Conservation (phyloP, 192 early-diverging fungal genomes). For the Cetraspora pellucida region DNA sequence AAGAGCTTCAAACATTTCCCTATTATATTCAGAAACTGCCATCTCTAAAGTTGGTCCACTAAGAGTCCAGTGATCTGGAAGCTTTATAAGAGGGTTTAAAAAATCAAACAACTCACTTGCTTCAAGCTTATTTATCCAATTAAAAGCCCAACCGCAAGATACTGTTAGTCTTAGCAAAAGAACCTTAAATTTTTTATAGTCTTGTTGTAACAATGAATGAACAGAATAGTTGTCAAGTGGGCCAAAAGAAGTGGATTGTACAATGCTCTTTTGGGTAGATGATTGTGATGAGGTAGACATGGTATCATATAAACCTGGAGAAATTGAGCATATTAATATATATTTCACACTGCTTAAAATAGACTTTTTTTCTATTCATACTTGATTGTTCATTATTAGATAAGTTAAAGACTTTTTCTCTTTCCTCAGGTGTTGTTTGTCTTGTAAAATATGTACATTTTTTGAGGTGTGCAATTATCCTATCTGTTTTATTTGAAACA, state of each 20-base stretch:
- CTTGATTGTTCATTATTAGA: not conserved
- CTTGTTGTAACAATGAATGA: not conserved
- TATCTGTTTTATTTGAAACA: too few species aligned
- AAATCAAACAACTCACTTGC: not conserved
- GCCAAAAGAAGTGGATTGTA: not conserved
- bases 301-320: not conserved
- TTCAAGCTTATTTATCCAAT: constrained; percentile 1
- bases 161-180: not conserved
- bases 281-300: not conserved
- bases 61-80: not conserved
- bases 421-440: not conserved
- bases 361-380: not conserved
- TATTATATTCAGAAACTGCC: not conserved
- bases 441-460: not conserved
- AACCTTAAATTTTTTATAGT: not conserved
- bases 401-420: not conserved
- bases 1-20: not conserved
- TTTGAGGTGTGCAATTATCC: not conserved
- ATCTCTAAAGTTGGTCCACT: not conserved
- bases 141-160: not conserved
- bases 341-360: not conserved
- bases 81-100: not conserved
- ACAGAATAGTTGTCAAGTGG: not conserved
- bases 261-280: not conserved
- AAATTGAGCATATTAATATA: not conserved